A percentile compares a stretch with the other conserved stretches of the same genome.
Evolutionary conservation across 177 flowering plant genomes (phyloP).

Genomic region (Telopea speciosissima): DNA sequence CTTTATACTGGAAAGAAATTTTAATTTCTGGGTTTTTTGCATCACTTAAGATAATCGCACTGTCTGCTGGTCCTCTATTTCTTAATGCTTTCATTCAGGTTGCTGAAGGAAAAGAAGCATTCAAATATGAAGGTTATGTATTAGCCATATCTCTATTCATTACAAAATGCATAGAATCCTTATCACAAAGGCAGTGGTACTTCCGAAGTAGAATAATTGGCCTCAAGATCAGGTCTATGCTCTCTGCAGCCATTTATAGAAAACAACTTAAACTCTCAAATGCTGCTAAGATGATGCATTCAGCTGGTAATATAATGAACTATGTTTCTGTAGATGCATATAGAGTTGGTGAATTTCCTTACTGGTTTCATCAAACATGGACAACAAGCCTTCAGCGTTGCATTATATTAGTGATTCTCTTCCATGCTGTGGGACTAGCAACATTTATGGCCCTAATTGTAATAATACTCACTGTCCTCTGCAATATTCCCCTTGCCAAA

Average conservation of each 20-base stretch:
- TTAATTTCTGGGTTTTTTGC: slow-evolving; percentile 38
- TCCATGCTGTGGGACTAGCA: slow-evolving; percentile 41
- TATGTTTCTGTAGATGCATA: slow-evolving; percentile 59
- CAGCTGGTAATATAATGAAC: slow-evolving; percentile 52
- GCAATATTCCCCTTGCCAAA: slow-evolving; percentile 48
- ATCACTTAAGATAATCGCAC: slow-evolving; percentile 26
- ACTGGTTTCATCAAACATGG: slow-evolving; percentile 66
- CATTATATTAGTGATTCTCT: slow-evolving; percentile 38
- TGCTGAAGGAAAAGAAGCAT: slow-evolving; percentile 33
- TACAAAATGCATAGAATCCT: slow-evolving; percentile 36
- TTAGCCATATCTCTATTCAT: slow-evolving; percentile 30
- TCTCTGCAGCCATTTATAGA: slow-evolving; percentile 54
- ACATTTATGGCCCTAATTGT: slow-evolving; percentile 37
- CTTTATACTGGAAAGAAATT: slow-evolving; percentile 29
- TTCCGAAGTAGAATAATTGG: slow-evolving; percentile 46
- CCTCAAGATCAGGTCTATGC: slow-evolving; percentile 43
- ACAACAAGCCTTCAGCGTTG: slow-evolving; percentile 40
- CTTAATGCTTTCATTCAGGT: slow-evolving; percentile 41
- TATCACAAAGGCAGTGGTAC: slow-evolving; percentile 58
- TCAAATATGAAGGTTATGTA: slow-evolving; percentile 32
- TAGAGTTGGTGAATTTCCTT: slow-evolving; percentile 59
- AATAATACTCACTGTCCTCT: slow-evolving; percentile 31
- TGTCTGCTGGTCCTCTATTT: slow-evolving; percentile 41
- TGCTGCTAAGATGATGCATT: slow-evolving; percentile 33
- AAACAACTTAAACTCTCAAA: slow-evolving; percentile 53